Evolutionary conservation across 202 grass and related monocot species (phyloP).

Genomic region (Musa balbisiana): DNA sequence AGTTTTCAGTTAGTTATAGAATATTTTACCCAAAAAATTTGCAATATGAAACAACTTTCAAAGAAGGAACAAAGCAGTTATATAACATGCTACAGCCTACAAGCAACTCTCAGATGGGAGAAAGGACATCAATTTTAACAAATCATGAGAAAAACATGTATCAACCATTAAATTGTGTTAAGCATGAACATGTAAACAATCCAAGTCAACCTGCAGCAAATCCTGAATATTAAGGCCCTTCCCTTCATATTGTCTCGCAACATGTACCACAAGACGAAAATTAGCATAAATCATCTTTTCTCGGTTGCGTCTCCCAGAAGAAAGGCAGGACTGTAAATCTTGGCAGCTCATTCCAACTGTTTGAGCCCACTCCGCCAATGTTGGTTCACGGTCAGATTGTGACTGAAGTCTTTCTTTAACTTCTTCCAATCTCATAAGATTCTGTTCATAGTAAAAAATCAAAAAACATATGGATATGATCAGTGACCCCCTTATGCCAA

Average conservation of each 20-base stretch:
- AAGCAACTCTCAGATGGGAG: not conserved
- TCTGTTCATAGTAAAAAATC: conserved; percentile 25
- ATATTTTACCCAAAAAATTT: not conserved
- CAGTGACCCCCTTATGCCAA: conserved; percentile 4
- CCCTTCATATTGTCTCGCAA: conserved; percentile 79
- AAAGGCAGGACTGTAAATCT: conserved; percentile 47
- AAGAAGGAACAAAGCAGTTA: not conserved
- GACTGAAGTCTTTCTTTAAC: conserved; percentile 42
- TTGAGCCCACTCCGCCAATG: conserved; percentile 61
- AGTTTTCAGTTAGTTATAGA: not conserved
- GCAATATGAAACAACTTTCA: not conserved
- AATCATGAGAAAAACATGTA: not conserved
- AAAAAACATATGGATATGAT: not conserved
- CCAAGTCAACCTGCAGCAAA: conserved; percentile 60
- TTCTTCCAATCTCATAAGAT: conserved; percentile 74
- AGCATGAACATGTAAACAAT: conserved; percentile 3
- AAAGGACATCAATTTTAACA: not conserved
- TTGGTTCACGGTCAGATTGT: conserved; percentile 63
- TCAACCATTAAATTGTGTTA: not conserved
- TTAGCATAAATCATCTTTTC: conserved; percentile 91
- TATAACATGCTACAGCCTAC: not conserved
- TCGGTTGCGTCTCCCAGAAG: conserved; percentile 47
- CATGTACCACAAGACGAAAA: conserved; percentile 77
- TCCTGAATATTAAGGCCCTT: conserved; percentile 71
- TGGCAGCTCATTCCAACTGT: conserved; percentile 65